phyloP scores from a whole-genome alignment of 2,329 filamentous ascomycete genomes.

The Botryotinia convoluta region DNA sequence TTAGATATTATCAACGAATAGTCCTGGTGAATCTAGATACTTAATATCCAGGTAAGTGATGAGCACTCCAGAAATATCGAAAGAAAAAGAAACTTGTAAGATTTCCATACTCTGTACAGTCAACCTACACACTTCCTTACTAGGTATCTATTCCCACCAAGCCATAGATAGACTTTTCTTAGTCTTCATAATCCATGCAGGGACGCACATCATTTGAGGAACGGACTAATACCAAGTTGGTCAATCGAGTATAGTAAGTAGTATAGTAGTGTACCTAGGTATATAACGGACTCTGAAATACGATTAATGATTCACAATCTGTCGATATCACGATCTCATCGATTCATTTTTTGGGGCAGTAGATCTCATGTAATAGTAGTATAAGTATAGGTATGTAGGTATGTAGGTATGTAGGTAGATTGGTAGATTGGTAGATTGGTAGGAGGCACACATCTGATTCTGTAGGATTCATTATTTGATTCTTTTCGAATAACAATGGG shows the following conservation, averaged over 20 bases:
- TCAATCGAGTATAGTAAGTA: background rate
- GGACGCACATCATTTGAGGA: constrained; percentile 4
- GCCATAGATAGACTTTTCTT: background rate
- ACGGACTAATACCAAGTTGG: background rate
- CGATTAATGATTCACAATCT: background rate
- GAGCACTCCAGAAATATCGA: background rate
- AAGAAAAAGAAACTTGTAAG: background rate
- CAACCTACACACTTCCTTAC: background rate
- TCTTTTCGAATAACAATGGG: background rate
- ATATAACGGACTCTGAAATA: background rate
- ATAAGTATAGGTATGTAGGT: background rate
- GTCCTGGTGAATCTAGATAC: background rate
- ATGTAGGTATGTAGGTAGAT: too few relatives aligned
- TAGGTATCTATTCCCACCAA: background rate
- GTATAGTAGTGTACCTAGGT: background rate
- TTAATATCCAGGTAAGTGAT: background rate
- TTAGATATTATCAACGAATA: background rate
- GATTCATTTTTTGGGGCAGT: background rate
- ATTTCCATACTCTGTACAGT: background rate
- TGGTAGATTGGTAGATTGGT: background rate
- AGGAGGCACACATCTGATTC: background rate
- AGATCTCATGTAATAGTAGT: background rate
- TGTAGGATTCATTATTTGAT: background rate
- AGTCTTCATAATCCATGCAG: background rate
- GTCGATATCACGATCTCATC: background rate